Percentiles rank a stretch among this genome's conserved stretches.
These are phyloP conservation scores for Clavariopsis aquatica DNA, from an alignment of 495 filamentous ascomycete genomes.

Conservation along the genomic window DNA sequence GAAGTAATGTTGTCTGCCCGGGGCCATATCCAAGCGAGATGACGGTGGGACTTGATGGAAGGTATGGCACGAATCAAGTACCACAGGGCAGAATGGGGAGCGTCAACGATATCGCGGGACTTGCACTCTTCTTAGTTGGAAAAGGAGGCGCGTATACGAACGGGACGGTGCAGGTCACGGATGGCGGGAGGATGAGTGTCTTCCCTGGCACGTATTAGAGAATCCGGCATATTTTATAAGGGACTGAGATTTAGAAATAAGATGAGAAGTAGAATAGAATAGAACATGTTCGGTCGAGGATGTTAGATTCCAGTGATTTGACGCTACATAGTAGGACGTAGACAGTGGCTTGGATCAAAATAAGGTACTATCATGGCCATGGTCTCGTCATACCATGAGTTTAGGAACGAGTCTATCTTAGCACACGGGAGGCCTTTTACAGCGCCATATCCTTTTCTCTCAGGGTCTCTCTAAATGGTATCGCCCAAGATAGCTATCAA, in stretches of 20 bases:
- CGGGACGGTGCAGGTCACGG: constrained; percentile 56
- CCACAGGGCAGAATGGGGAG: constrained; percentile 56
- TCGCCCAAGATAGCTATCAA: too few relatives aligned
- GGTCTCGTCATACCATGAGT: too few relatives aligned
- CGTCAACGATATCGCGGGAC: constrained; percentile 63
- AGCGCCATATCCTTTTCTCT: too few relatives aligned
- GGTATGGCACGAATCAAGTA: constrained; percentile 50
- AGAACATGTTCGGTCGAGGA: too few relatives aligned
- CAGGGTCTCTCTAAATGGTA: too few relatives aligned
- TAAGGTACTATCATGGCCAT: too few relatives aligned
- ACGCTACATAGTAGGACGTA: too few relatives aligned
- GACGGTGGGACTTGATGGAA: constrained; percentile 51
- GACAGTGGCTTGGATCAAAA: too few relatives aligned
- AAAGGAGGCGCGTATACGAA: constrained; percentile 62
- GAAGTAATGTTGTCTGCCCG: constrained; percentile 40
- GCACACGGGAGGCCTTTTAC: too few relatives aligned
- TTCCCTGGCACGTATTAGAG: constrained; percentile 53
- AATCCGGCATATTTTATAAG: not conserved
- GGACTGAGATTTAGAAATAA: not conserved
- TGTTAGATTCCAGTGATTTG: too few relatives aligned
- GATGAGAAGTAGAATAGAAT: not conserved
- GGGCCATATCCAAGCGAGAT: constrained; percentile 64
- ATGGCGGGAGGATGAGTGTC: constrained; percentile 58
- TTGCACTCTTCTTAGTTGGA: constrained; percentile 62
- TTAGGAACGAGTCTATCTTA: too few relatives aligned